Percentiles rank a stretch among this genome's conserved stretches.
Conservation (phyloP, 1,139 yeast genomes). For the Magnusiomyces sp. region DNA sequence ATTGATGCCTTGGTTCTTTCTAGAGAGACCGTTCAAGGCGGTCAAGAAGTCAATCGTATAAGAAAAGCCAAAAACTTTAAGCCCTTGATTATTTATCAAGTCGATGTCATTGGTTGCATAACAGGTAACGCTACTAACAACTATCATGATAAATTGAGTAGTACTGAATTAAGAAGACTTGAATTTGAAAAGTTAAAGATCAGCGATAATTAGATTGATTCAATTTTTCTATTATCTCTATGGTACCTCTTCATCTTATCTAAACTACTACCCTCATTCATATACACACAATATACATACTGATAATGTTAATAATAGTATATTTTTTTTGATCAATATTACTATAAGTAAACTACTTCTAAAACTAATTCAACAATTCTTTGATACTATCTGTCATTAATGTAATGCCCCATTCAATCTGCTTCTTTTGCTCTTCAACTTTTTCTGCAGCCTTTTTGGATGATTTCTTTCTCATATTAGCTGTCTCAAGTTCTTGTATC, state of each 20-base stretch:
- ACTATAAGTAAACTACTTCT: not conserved
- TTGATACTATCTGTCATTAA: not conserved
- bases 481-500: not conserved
- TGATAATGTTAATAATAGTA: too few relatives aligned
- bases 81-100: constrained; percentile 47
- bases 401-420: not conserved
- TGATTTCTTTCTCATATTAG: not conserved
- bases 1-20: constrained; percentile 79
- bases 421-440: not conserved
- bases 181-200: constrained; percentile 22
- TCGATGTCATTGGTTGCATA: constrained; percentile 55
- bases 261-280: too few relatives aligned
- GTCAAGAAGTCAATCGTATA: constrained; percentile 54
- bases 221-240: too few relatives aligned
- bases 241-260: too few relatives aligned
- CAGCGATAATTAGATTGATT: not conserved
- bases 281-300: too few relatives aligned
- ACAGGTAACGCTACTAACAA: constrained; percentile 41
- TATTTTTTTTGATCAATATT: too few relatives aligned
- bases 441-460: not conserved
- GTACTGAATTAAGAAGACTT: constrained; percentile 48
- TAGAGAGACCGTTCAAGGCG: constrained; percentile 73
- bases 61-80: constrained; percentile 51
- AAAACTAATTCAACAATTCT: not conserved
- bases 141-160: constrained; percentile 73